Evolutionary conservation across 495 filamentous ascomycete genomes (phyloP).

Genomic region (Aspergillus funiculosus): DNA sequence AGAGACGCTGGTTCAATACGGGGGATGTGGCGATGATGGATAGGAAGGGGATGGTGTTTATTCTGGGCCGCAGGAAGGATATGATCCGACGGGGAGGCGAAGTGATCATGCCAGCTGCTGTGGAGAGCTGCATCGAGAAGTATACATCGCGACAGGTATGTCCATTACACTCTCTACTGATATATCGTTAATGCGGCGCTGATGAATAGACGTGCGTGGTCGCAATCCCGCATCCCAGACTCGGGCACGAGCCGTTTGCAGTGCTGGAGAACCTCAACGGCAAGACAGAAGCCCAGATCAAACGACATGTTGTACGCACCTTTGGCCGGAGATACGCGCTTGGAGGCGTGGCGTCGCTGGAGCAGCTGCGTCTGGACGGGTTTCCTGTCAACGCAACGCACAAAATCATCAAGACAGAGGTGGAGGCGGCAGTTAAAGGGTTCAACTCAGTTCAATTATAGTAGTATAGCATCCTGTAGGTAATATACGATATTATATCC

Average conservation of each 20-base stretch:
- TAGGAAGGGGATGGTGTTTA: background rate
- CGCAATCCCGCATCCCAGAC: background rate
- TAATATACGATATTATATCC: no score
- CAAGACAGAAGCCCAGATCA: background rate
- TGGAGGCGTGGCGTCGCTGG: background rate
- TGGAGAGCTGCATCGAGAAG: background rate
- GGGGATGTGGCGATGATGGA: background rate
- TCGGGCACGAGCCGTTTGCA: background rate
- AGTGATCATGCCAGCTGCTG: background rate
- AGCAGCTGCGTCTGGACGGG: background rate
- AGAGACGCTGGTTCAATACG: background rate
- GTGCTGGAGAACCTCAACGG: background rate
- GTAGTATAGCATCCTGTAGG: no score
- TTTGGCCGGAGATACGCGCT: background rate
- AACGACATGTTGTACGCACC: background rate
- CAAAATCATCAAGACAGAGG: background rate
- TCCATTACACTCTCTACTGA: background rate
- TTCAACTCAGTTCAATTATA: no score
- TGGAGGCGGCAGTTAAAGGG: background rate
- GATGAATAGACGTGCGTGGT: constrained; percentile 2
- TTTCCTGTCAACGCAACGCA: constrained; percentile 2
- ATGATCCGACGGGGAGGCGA: background rate
- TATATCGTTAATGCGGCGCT: no score
- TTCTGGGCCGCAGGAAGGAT: background rate
- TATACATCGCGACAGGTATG: background rate